Evolutionary conservation across 108 stramenopile species (phyloP), one percentile per base, ranked within the genome.

Genomic region (Cylindrotheca closterium): DNA sequence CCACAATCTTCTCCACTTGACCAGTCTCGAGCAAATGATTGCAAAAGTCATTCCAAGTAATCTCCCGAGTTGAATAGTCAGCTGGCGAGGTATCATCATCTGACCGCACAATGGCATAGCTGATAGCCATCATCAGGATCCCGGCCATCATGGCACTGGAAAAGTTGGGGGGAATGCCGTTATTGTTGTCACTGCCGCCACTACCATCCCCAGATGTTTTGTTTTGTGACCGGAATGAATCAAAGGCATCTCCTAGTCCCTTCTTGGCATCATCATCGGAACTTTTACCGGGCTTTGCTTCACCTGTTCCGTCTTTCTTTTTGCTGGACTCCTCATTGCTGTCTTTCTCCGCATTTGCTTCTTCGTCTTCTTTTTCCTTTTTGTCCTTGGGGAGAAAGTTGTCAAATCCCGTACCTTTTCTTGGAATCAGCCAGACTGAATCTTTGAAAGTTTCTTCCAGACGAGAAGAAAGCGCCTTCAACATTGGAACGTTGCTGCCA

Each of bases 31-130:
- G 71, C 70, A 96, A 78, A 28, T 74, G 74, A 47, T 84, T 83
- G 59, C 83, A 80, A 56, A 97, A 96, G 54, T 96, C 94, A 48
- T 78, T 70, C 91, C 92, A 98, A 2, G 92, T 91, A 52, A 93
- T 86, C 58, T 88, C 87, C 18, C 80, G 71, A 2, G 58, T 30
- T 18, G 78, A 47, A 53, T 79, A 79, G 42, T 87, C 86, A 8
- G 73, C 72, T 8, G 83, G 57, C 24, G 77, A 55, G 23, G 65
- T 71, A 34, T 71, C 48, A 67, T 72, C 63, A 3, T 73, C 71
- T 26, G 66, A 71, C 19, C 71, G 59, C n/a, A 83, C 49, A 26
- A 86, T 55, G 30, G 58, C 47, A 30, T 74, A 79, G 37, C 68
- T 71, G 22, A 86, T 24, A 19, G 73, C 27, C 2, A 85, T 46